Percentiles rank a stretch among this genome's conserved stretches.
Evolutionary conservation across 192 early-diverging fungal genomes (phyloP).

Genomic region (Coemansia sp.): DNA sequence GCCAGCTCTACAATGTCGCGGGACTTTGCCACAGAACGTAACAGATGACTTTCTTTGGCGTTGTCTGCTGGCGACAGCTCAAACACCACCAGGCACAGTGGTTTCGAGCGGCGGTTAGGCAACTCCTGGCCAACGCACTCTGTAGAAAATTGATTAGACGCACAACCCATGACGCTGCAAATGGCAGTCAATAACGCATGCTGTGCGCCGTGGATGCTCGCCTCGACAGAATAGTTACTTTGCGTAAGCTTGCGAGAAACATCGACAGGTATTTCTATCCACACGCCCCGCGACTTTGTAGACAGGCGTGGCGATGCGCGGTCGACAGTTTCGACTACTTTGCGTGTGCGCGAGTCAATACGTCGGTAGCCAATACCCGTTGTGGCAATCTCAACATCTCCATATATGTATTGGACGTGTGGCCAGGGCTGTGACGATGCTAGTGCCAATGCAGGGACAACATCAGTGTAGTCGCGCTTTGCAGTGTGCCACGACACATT

Average conservation of each 20-base stretch:
- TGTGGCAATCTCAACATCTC: conserved; percentile 13
- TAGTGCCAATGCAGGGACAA: not conserved
- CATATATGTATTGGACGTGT: conserved; percentile 2
- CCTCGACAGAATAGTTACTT: conserved; percentile 19
- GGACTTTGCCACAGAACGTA: not conserved
- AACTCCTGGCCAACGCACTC: conserved; percentile 32
- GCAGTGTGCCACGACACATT: conserved; percentile 44
- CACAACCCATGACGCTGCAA: not conserved
- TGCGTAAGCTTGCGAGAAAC: not conserved
- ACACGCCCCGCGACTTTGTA: conserved; percentile 17
- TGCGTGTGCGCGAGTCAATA: conserved; percentile 28
- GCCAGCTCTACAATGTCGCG: not conserved
- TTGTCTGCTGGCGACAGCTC: conserved; percentile 7
- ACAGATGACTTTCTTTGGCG: not conserved
- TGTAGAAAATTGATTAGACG: conserved; percentile 12
- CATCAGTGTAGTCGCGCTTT: conserved; percentile 3
- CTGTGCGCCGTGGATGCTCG: conserved; percentile 38
- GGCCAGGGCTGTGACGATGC: not conserved
- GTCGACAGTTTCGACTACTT: conserved; percentile 27
- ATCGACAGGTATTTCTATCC: conserved; percentile 33
- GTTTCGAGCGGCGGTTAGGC: conserved; percentile 7
- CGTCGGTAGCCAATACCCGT: conserved; percentile 46
- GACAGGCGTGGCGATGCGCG: conserved; percentile 15
- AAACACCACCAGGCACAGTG: conserved; percentile 27
- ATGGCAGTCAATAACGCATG: conserved; percentile 26